Conservation (phyloP, 2,329 filamentous ascomycete species). For the Colletotrichum neosansevieriae region DNA sequence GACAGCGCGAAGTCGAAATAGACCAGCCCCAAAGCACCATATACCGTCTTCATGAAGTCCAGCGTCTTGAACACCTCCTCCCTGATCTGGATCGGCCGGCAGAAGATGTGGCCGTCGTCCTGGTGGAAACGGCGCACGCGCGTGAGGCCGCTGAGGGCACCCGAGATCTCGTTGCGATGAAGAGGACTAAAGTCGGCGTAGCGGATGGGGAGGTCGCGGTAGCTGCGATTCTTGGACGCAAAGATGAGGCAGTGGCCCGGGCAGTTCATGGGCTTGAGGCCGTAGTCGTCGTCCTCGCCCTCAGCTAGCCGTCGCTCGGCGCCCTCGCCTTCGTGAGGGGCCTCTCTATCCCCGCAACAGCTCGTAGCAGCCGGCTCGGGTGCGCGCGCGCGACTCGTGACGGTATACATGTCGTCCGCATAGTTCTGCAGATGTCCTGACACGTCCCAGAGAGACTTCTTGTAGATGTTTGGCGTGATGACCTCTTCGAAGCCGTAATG, state of each 20-base stretch:
- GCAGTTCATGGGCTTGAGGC: constrained; percentile 94
- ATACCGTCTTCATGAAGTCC: constrained; percentile 79
- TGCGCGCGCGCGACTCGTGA: constrained; percentile 64
- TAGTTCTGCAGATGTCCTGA: constrained; percentile 93
- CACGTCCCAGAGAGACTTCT: constrained; percentile 86
- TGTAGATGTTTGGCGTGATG: constrained; percentile 91
- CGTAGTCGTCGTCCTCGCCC: constrained; percentile 79
- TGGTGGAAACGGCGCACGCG: constrained; percentile 90
- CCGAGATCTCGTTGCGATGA: constrained; percentile 88
- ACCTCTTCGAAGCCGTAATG: constrained; percentile 90
- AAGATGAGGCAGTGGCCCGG: constrained; percentile 91
- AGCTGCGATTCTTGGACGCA: constrained; percentile 77
- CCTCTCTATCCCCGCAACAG: constrained; percentile 49
- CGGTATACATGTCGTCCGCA: constrained; percentile 91
- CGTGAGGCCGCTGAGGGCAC: constrained; percentile 83
- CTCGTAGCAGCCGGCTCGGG: constrained; percentile 31
- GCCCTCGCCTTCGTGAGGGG: constrained; percentile 36
- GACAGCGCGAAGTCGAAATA: constrained; percentile 83
- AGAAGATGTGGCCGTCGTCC: constrained; percentile 93
- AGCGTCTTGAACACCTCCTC: constrained; percentile 80
- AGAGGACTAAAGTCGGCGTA: constrained; percentile 89
- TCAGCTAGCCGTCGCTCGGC: constrained; percentile 41
- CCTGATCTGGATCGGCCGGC: constrained; percentile 79
- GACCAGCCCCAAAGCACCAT: constrained; percentile 76
- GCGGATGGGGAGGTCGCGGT: constrained; percentile 84